phyloP scores from a whole-genome alignment of 768 basidiomycete genomes.

The Tricholoma sp. region DNA sequence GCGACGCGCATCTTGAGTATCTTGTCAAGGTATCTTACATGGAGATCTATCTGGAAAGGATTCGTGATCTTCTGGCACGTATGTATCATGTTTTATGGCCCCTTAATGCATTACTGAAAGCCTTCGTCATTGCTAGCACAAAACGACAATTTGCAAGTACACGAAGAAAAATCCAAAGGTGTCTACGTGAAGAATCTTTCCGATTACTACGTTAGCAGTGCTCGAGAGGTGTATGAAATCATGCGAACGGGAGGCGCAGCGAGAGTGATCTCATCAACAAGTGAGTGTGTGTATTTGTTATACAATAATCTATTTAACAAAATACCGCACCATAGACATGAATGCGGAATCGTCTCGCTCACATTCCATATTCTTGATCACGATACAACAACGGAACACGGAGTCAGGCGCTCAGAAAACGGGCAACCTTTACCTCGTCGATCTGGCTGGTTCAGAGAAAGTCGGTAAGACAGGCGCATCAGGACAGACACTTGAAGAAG shows the following conservation, averaged over 20 bases:
- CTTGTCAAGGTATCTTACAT: slow-evolving; percentile 99
- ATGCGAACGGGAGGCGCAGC: slow-evolving; percentile 95
- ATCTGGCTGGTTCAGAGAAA: slow-evolving; percentile 98
- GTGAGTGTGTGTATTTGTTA: slow-evolving; percentile 40
- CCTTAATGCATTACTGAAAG: not conserved
- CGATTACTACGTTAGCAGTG: slow-evolving; percentile 96
- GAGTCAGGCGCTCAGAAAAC: slow-evolving; percentile 95
- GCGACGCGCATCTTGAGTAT: slow-evolving; percentile 93
- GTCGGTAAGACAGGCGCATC: slow-evolving; percentile 99
- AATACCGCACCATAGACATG: slow-evolving; percentile 57
- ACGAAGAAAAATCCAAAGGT: slow-evolving; percentile 96
- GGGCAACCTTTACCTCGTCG: slow-evolving; percentile 95
- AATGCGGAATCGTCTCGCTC: slow-evolving; percentile 99
- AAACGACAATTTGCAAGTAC: slow-evolving; percentile 97
- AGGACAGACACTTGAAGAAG: slow-evolving; percentile 97
- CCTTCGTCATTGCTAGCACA: slow-evolving; percentile 50
- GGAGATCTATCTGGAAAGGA: slow-evolving; percentile 98
- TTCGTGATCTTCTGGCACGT: slow-evolving; percentile 95
- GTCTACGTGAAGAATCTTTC: slow-evolving; percentile 98
- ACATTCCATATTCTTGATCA: slow-evolving; percentile 98
- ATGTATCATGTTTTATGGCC: slow-evolving; percentile 28
- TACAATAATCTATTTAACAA: slow-evolving; percentile 9
- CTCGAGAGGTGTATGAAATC: slow-evolving; percentile 95
- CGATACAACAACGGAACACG: slow-evolving; percentile 93
- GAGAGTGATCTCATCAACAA: slow-evolving; percentile 89